Evolutionary conservation across 352 stramenopile species (phyloP), one percentile per base, ranked within the genome.

Genomic region (Aphanomyces euteiches): DNA sequence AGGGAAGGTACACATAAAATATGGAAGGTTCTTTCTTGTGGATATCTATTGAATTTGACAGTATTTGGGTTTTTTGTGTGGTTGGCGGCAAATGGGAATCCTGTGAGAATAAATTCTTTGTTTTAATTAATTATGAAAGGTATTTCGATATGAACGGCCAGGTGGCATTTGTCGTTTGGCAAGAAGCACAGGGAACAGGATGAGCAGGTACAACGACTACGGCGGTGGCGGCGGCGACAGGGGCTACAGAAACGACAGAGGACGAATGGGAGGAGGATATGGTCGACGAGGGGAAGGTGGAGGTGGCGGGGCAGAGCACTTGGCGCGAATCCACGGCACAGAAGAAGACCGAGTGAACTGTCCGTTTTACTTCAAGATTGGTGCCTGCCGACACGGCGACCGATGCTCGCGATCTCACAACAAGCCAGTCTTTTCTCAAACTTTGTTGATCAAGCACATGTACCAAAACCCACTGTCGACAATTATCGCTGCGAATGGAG

Each of bases 341-440:
- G 97, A 99, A 78, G 97, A 99, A 77, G 87, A 95, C 73, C 86
- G 86, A 45, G 92, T 99, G 54, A 99, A 99, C 82, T 99, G 98
- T 79, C 96, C 97, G 56, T 99, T 99, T 80, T 99, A 99, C 81
- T 99, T 99, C 82, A 99, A 99, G 87, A 99, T 99, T 57, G 98
- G 97, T 40, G 97, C 97, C 34, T 99, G 98, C 75, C 89, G 98
- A n/a, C 97, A 99, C 74, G 97, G 96, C 15, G 97, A 99, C 76
- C 90, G 96, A 15, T 99, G 98, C 81, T 98, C 93, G 57, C 89
- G 98, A 47, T 83, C 98, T 73, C 98, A 99, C 77, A 98, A 99
- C 84, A 98, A 97, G 75, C 97, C 97, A 4, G 95, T 98, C 34
- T 99, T 99, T 78, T 98, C 88, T 54, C 96, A 98, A 75, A 99